Evolutionary conservation across 257 asterid species (phyloP).

Genomic region (Osmanthus fragrans): DNA sequence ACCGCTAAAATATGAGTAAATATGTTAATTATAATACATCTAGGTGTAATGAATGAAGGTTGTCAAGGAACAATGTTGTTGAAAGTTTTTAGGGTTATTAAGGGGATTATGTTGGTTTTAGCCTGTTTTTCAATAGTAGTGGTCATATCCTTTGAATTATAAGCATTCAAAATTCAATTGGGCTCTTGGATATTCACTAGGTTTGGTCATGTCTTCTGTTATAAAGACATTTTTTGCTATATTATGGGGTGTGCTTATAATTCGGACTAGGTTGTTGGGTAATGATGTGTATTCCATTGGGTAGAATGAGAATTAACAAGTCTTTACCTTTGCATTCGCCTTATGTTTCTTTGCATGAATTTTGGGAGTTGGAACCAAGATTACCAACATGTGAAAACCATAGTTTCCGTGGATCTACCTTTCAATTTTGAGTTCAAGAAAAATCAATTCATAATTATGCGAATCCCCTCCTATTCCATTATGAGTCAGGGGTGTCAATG

Average conservation of each 20-base stretch:
- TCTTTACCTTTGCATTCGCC: background rate
- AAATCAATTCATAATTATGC: slow-evolving; percentile 4
- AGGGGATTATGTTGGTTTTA: slow-evolving; percentile 12
- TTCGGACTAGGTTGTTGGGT: background rate
- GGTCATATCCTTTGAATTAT: slow-evolving; percentile 11
- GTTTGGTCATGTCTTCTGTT: background rate
- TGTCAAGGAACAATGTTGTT: background rate
- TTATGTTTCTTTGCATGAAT: slow-evolving; percentile 1
- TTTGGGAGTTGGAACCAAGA: slow-evolving; percentile 10
- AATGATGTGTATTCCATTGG: background rate
- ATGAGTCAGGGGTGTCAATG: background rate
- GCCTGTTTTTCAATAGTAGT: background rate
- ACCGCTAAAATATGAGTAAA: background rate
- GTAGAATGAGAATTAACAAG: background rate
- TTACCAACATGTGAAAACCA: background rate
- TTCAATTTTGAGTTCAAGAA: background rate
- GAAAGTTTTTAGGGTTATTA: slow-evolving; percentile 11
- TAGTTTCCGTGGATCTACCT: background rate
- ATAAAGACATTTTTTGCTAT: background rate
- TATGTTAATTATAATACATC: background rate
- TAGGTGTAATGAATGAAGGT: background rate
- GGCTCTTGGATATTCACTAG: slow-evolving; percentile 10
- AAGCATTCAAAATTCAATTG: background rate
- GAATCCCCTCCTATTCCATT: background rate
- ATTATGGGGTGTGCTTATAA: background rate